A percentile compares a stretch with the other conserved stretches of the same genome.
Evolutionary conservation across 768 basidiomycete species (phyloP).

Genomic region (Pisolithus tinctorius): DNA sequence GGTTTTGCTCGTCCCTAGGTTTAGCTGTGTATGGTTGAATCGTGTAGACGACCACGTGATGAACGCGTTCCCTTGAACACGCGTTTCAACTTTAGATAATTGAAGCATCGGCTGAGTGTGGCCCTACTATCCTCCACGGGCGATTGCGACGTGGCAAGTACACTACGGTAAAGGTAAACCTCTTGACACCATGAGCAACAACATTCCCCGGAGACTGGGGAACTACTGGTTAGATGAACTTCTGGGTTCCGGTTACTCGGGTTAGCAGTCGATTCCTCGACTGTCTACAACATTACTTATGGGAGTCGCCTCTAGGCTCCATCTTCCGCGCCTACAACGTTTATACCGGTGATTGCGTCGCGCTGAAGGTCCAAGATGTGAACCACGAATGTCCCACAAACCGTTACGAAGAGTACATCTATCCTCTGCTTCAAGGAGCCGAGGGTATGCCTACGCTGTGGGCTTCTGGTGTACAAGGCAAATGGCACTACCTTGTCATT

Average conservation of each 20-base stretch:
- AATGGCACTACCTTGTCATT: slow-evolving; percentile 72
- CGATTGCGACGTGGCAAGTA: neutral
- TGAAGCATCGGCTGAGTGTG: too few relatives aligned
- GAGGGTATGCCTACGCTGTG: slow-evolving; percentile 71
- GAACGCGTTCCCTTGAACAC: slow-evolving; percentile 11
- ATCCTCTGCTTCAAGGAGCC: slow-evolving; percentile 65
- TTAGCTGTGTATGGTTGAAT: neutral
- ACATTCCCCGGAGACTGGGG: slow-evolving; percentile 36
- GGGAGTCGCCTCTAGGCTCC: slow-evolving; percentile 42
- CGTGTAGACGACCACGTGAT: slow-evolving; percentile 18
- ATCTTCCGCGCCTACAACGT: slow-evolving; percentile 61
- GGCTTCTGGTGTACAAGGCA: slow-evolving; percentile 48
- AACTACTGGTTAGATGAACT: slow-evolving; percentile 56
- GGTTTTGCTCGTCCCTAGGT: neutral
- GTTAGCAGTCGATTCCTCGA: slow-evolving; percentile 29
- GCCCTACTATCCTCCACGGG: neutral
- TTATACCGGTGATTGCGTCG: slow-evolving; percentile 52
- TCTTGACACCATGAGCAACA: slow-evolving; percentile 13
- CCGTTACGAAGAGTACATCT: slow-evolving; percentile 59
- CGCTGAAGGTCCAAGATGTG: slow-evolving; percentile 65
- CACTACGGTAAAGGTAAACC: neutral
- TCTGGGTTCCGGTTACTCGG: slow-evolving; percentile 71
- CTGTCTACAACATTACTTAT: neutral
- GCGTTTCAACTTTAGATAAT: too few relatives aligned
- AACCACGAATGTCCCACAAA: slow-evolving; percentile 76